Base-by-base conservation (phyloP, 495 filamentous ascomycete species). In the Hyaloscypha hepaticicola region DNA sequence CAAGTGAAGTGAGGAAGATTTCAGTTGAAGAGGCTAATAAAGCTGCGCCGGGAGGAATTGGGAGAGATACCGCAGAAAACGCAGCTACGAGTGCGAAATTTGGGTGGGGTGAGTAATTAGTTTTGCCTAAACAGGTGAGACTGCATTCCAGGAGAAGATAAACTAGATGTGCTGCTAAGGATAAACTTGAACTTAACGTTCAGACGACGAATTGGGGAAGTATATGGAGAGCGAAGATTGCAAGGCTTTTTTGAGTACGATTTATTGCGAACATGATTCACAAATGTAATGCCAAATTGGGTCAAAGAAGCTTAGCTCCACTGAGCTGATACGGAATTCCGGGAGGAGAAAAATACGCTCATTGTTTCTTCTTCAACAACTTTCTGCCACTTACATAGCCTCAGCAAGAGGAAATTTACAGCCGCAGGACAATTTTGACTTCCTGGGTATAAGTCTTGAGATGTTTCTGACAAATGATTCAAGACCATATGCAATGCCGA, bases 41-140 rank as follows among this genome's bases (percentile, higher is more conserved):
- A 60, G 59, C 29, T 27, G 11, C 33, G n/a, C 67, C 67, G 26
- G 67, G 67, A 21, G 67, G 63, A 5, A 6, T 69, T 28, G 63
- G 63, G 5, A 65, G 60, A 31, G 67, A 69, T 33, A 59, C 48
- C 11, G 67, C 58, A 0, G 67, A 69, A 48, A 66, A 59, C 34
- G 57, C 55, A 16, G 29, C 63, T 3, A 60, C 63, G 1, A 69
- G 63, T 60, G 67, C 67, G 9, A 63, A 70, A 25, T 70, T 70
- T 61, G 68, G 68, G 28, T 70, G 66, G 66, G 66, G 66, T 28
- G 45, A 61, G 26, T 6, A 61, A 50, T 41, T 69, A 31, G 62
- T 69, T 14, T 45, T 66, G 63, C 67, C 67, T 12, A 63, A 31
- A 26, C 63, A 69, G 57, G 66, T 69, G 60, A 65, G 66, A n/a